phyloP scores from a whole-genome alignment of 2,329 filamentous ascomycete species.

The Escovopsis sp. region DNA sequence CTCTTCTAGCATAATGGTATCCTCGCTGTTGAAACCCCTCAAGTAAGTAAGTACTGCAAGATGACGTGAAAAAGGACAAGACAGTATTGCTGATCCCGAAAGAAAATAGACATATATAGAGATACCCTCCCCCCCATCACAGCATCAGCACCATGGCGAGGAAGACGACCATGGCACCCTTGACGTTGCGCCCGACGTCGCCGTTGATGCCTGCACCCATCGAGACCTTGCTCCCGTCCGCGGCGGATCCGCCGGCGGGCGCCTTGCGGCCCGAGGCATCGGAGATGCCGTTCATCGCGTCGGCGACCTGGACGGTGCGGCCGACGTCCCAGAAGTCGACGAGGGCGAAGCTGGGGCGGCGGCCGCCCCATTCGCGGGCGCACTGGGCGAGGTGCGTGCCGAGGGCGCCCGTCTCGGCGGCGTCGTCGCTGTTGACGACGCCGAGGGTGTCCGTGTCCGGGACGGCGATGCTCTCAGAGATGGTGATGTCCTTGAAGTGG shows the following conservation, averaged over 20 bases:
- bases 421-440: slow-evolving; percentile 50
- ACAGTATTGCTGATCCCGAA: neutral
- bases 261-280: slow-evolving; percentile 21
- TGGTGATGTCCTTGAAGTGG: slow-evolving; percentile 56
- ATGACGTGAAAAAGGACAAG: neutral
- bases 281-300: slow-evolving; percentile 46
- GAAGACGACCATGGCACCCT: slow-evolving; percentile 29
- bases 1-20: too few relatives aligned
- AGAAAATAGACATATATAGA: too few relatives aligned
- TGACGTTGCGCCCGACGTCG: slow-evolving; percentile 20
- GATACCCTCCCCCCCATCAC: slow-evolving; percentile 3
- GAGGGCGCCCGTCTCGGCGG: slow-evolving; percentile 35
- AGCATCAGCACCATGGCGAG: slow-evolving; percentile 26
- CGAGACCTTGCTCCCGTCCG: slow-evolving; percentile 4
- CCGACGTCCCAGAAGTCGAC: slow-evolving; percentile 71
- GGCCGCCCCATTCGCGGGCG: slow-evolving; percentile 40
- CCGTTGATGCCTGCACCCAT: slow-evolving; percentile 5
- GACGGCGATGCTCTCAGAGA: slow-evolving; percentile 40
- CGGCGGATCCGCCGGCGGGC: slow-evolving; percentile 8
- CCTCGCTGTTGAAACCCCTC: too few relatives aligned
- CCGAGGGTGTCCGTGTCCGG: slow-evolving; percentile 46
- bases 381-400: slow-evolving; percentile 41
- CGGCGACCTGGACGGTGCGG: slow-evolving; percentile 53
- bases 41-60: too few relatives aligned
- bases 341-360: slow-evolving; percentile 55